Conservation (phyloP, 2,329 filamentous ascomycete species). For the Pestalotiopsis fici region DNA sequence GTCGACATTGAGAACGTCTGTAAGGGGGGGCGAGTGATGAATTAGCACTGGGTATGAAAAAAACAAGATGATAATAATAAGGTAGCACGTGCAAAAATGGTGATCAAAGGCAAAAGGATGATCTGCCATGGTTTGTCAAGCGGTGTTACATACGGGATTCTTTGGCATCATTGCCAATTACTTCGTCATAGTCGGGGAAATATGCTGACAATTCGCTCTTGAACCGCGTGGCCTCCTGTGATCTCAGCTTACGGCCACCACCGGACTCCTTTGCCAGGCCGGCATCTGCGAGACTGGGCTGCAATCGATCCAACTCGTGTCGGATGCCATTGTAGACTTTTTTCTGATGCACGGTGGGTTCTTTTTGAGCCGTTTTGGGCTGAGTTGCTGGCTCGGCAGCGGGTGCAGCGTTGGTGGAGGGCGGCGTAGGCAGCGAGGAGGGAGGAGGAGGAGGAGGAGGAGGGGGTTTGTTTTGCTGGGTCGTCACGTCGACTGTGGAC, state of each 20-base stretch:
- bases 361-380: slow-evolving; percentile 24
- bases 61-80: slow-evolving; percentile 7
- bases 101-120: not conserved
- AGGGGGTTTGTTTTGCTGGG: slow-evolving; percentile 24
- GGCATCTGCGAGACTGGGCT: slow-evolving; percentile 46
- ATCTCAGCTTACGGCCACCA: slow-evolving; percentile 72
- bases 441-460: slow-evolving; percentile 28
- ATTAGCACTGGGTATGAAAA: slow-evolving; percentile 9
- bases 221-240: slow-evolving; percentile 80
- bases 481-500: slow-evolving; percentile 19
- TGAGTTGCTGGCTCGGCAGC: slow-evolving; percentile 4
- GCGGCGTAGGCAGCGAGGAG: slow-evolving; percentile 20
- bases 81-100: not conserved
- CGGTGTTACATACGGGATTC: slow-evolving; percentile 65
- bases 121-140: not conserved
- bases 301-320: slow-evolving; percentile 60
- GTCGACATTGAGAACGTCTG: slow-evolving; percentile 73
- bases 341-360: slow-evolving; percentile 51
- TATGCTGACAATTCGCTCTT: slow-evolving; percentile 92
- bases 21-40: slow-evolving; percentile 9
- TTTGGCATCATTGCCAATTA: slow-evolving; percentile 82
- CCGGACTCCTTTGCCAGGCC: slow-evolving; percentile 44
- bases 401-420: slow-evolving; percentile 1
- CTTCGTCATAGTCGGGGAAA: slow-evolving; percentile 91
- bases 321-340: slow-evolving; percentile 64